A percentile compares a stretch with the other conserved stretches of the same genome.
These are phyloP conservation scores for Vaccinium myrtillus DNA, from an alignment of 148 eudicot genomes.

Conservation along the genomic window DNA sequence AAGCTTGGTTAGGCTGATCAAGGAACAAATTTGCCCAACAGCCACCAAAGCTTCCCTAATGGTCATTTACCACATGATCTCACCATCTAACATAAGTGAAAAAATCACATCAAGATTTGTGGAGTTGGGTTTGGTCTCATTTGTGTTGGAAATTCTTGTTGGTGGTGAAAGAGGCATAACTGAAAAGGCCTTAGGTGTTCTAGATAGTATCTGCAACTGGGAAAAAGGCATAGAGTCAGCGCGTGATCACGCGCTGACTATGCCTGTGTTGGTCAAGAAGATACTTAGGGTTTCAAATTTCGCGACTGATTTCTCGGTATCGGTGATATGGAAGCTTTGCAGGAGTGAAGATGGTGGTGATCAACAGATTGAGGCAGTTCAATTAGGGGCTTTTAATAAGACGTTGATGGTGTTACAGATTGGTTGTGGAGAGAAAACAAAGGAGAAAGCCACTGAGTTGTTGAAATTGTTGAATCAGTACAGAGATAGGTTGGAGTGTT, in stretches of 20 bases:
- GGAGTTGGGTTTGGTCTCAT: slow-evolving; percentile 42
- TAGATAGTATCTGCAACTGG: slow-evolving; percentile 30
- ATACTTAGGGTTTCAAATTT: slow-evolving; percentile 34
- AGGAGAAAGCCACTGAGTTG: slow-evolving; percentile 56
- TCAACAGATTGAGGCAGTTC: slow-evolving; percentile 42
- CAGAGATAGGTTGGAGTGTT: slow-evolving; percentile 36
- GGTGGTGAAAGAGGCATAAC: slow-evolving; percentile 47
- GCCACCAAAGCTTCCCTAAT: slow-evolving; percentile 56
- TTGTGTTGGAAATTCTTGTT: slow-evolving; percentile 53
- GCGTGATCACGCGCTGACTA: slow-evolving; percentile 27
- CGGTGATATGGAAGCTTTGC: slow-evolving; percentile 47
- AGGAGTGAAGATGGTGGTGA: slow-evolving; percentile 23
- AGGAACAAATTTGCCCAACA: slow-evolving; percentile 51
- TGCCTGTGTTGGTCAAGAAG: slow-evolving; percentile 52
- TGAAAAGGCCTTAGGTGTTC: slow-evolving; percentile 43
- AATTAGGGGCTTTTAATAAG: slow-evolving; percentile 54
- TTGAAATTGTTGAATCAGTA: slow-evolving; percentile 56
- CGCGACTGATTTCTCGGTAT: slow-evolving; percentile 47
- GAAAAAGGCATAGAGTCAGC: slow-evolving; percentile 39
- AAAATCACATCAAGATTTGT: slow-evolving; percentile 32
- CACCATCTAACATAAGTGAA: slow-evolving; percentile 19
- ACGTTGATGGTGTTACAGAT: slow-evolving; percentile 56
- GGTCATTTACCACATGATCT: slow-evolving; percentile 52
- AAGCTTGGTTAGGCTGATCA: slow-evolving; percentile 43
- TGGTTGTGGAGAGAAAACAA: slow-evolving; percentile 51